These are phyloP conservation scores for Zostera marina DNA, from an alignment of 116 monocot species.

Conservation along the genomic window DNA sequence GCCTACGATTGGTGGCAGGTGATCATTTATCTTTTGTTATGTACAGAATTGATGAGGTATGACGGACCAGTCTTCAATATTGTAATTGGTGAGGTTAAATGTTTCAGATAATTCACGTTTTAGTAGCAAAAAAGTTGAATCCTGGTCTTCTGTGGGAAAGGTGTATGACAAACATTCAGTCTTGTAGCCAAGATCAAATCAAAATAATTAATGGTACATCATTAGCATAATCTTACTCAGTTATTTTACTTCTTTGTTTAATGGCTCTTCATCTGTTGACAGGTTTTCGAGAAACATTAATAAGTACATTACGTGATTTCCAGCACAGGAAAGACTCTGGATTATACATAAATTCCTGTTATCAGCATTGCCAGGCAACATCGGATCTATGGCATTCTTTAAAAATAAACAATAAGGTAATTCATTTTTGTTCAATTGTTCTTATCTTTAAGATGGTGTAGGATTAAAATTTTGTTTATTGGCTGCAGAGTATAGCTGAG, in stretches of 20 bases:
- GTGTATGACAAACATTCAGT: slow-evolving; percentile 48
- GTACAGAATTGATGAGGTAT: background rate
- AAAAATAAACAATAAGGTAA: slow-evolving; percentile 64
- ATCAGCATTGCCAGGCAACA: slow-evolving; percentile 60
- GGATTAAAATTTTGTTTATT: background rate
- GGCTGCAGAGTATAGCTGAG: slow-evolving; percentile 45
- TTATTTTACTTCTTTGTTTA: background rate
- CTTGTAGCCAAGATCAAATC: slow-evolving; percentile 51
- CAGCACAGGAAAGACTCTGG: slow-evolving; percentile 32
- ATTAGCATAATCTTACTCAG: background rate
- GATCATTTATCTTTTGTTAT: background rate
- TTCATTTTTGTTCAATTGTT: background rate
- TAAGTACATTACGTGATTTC: slow-evolving; percentile 30
- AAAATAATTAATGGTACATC: slow-evolving; percentile 42
- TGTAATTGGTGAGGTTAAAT: background rate
- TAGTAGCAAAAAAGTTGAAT: slow-evolving; percentile 48
- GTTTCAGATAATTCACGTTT: slow-evolving; percentile 50
- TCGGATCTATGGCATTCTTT: slow-evolving; percentile 61
- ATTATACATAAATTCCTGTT: slow-evolving; percentile 76
- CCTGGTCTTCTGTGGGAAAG: slow-evolving; percentile 38
- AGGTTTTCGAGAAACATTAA: slow-evolving; percentile 38
- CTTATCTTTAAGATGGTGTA: background rate
- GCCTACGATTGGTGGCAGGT: slow-evolving; percentile 97
- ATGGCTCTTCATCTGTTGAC: background rate
- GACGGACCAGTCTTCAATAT: background rate